Evolutionary conservation across 257 asterid genomes (phyloP).

Genomic region (Lantana camara): DNA sequence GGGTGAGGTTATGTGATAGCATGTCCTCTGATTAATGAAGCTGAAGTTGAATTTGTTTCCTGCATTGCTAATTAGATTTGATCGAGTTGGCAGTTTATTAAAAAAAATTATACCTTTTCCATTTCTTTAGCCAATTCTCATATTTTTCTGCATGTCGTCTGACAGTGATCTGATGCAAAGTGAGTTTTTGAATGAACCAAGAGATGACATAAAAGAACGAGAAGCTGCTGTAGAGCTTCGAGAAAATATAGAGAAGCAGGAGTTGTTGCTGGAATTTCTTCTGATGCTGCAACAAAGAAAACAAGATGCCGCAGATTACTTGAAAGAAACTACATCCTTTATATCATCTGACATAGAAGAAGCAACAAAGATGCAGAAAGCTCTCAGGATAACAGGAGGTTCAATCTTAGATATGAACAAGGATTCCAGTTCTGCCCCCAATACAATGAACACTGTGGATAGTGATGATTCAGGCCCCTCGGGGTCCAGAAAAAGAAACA

Average conservation of each 20-base stretch:
- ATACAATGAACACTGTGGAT: constrained; percentile 36
- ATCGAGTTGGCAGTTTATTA: background rate
- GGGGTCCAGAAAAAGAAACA: constrained; percentile 71
- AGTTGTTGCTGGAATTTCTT: constrained; percentile 82
- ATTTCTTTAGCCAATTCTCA: background rate
- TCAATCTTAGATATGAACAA: constrained; percentile 43
- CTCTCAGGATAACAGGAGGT: constrained; percentile 52
- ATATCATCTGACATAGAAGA: constrained; percentile 82
- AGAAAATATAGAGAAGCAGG: constrained; percentile 88
- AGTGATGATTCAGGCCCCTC: constrained; percentile 62
- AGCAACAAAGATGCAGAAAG: constrained; percentile 60
- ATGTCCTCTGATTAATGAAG: background rate
- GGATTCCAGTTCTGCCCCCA: constrained; percentile 40
- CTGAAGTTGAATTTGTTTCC: background rate
- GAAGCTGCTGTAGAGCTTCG: constrained; percentile 81
- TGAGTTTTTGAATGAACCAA: constrained; percentile 81
- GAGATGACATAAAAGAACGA: constrained; percentile 74
- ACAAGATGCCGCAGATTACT: constrained; percentile 65
- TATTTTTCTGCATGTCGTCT: constrained; percentile 1
- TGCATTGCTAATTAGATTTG: background rate
- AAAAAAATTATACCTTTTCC: background rate
- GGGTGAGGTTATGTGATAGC: constrained; percentile 44
- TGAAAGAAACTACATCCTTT: constrained; percentile 64
- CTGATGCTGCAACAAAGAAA: constrained; percentile 71
- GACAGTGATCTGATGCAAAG: constrained; percentile 88